Base-by-base conservation (phyloP, 1,139 yeast species). In the Arxiozyma bovina region DNA sequence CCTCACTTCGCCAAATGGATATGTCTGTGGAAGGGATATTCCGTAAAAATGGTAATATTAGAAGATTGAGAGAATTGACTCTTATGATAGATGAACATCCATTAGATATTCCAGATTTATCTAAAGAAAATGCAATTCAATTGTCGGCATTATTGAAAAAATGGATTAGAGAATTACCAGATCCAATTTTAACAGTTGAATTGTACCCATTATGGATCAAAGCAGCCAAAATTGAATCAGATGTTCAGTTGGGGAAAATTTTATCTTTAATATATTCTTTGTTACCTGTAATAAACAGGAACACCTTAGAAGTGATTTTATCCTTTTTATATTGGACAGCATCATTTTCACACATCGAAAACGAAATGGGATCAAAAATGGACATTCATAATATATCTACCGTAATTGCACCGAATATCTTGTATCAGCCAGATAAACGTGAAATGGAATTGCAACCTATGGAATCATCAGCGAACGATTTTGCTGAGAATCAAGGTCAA, bases 1-100 rank as follows among this genome's bases (percentile, higher is more conserved):
- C 81, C 50, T 88, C 96, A 0, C 80, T 94, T 74, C 80, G 88
- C 56, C 95, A 87, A 56, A 89, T 88, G 76, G 98, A 93, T 72
- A 85, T 94, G 88, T 87, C 97, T 3, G 93, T 90, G 22, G 99
- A 93, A 71, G 99, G 99, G 56, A 87, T 94, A 11, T 94, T 94
- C 76, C 80, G 99, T 64, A 87, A 91, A 67, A 94, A 94, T 68
- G 99, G 99, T 66, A 94, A 94, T 66, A 93, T 94, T 64, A 83
- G 91, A 63, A 79, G 87, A 50, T 75, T 93, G 52, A 81, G 86
- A 61, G 89, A 85, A 61, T 74, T 91, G 57, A 80, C 91, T 0
- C 90, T 83, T 53, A 80, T 77, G 56, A 85, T 91, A 61, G 94
- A 94, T 70, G 75, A 78, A 55, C 77, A 80, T 61, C 96, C 97